Conservation (phyloP, 2,329 filamentous ascomycete species). For the Didymosphaeria variabile region DNA sequence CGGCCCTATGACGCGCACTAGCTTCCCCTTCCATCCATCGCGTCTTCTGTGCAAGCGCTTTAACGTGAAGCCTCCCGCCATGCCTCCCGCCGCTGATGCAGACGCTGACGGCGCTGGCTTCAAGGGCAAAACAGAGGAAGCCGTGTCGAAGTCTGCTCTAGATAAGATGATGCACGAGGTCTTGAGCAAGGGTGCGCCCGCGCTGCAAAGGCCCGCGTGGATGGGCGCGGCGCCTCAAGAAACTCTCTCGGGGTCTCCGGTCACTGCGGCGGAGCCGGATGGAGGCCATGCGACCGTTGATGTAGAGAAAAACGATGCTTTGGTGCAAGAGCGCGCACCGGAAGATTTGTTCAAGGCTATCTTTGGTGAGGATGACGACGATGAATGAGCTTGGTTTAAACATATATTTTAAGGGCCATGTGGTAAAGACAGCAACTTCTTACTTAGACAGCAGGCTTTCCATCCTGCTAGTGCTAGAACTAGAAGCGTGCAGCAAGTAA, state of each 20-base stretch:
- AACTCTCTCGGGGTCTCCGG: conserved; percentile 4
- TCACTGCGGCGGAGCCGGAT: neutral
- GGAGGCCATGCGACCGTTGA: conserved; percentile 61
- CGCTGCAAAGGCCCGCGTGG: conserved; percentile 42
- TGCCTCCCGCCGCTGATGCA: conserved; percentile 63
- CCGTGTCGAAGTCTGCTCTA: conserved; percentile 64
- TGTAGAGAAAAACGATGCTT: conserved; percentile 77
- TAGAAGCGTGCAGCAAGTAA: no score
- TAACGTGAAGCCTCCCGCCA: conserved; percentile 81
- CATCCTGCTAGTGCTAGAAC: no score
- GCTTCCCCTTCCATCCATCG: conserved; percentile 78
- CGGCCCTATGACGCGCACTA: conserved; percentile 81
- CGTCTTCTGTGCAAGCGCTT: conserved; percentile 94
- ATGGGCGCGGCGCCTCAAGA: conserved; percentile 26
- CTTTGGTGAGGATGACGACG: conserved; percentile 80
- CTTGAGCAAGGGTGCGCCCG: conserved; percentile 33
- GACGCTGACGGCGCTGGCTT: conserved; percentile 44
- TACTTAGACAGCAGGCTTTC: no score
- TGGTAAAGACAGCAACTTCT: no score
- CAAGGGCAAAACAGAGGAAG: conserved; percentile 49
- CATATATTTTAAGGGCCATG: neutral
- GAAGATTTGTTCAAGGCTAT: conserved; percentile 91
- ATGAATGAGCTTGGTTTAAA: conserved; percentile 13
- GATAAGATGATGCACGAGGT: conserved; percentile 46
- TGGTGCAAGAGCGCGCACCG: conserved; percentile 77